Conservation (phyloP, 108 stramenopile genomes). For the Pseudonitzschia pungens region DNA sequence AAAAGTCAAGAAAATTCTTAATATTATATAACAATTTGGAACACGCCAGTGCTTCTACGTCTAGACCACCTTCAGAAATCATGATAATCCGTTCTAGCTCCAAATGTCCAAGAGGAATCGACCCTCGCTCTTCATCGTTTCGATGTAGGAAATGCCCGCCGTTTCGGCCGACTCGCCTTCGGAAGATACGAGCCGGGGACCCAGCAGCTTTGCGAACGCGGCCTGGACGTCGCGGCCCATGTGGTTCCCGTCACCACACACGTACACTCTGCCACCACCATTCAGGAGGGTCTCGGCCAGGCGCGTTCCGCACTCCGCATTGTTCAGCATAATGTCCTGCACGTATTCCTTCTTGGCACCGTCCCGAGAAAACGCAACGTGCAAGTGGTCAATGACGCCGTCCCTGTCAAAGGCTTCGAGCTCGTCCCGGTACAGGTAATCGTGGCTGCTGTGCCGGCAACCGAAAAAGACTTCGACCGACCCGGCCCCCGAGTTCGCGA, state of each 20-base stretch:
- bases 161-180: conserved; percentile 11
- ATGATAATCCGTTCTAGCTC: too few species aligned
- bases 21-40: too few species aligned
- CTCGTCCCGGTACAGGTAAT: conserved; percentile 91
- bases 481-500: conserved; percentile 52
- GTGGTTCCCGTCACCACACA: conserved; percentile 91
- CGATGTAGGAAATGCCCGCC: conserved; percentile 44
- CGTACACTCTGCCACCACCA: conserved; percentile 68
- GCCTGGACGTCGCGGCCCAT: conserved; percentile 93
- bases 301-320: conserved; percentile 36
- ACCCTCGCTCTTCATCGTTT: conserved; percentile 62
- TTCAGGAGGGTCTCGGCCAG: conserved; percentile 57
- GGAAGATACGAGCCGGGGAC: conserved; percentile 18
- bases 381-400: conserved; percentile 72
- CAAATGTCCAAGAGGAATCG: conserved; percentile 82
- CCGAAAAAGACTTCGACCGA: conserved; percentile 93
- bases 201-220: conserved; percentile 59
- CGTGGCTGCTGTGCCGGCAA: conserved; percentile 86
- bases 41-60: too few species aligned
- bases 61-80: too few species aligned
- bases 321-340: conserved; percentile 64
- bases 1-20: too few species aligned
- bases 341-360: conserved; percentile 70
- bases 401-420: conserved; percentile 56
- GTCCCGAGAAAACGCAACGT: conserved; percentile 92